A percentile compares a stretch with the other conserved stretches of the same genome.
phyloP scores from a whole-genome alignment of 139 green algal species.

The Edaphochlamys debaryana region DNA sequence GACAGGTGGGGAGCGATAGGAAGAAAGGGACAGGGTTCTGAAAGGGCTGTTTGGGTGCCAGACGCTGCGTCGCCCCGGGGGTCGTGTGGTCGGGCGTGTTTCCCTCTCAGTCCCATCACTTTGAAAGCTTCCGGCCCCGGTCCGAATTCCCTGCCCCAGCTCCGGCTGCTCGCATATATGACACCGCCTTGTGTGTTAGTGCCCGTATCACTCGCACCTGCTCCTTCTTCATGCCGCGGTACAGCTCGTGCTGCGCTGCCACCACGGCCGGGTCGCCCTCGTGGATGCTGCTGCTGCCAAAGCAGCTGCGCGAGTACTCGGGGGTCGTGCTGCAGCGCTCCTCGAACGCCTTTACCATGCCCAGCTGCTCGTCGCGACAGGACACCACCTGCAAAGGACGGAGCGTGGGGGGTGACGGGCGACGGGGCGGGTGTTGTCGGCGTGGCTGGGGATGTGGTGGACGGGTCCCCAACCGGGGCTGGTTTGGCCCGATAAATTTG shows the following conservation, averaged over 20 bases:
- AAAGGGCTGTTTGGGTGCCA: background rate
- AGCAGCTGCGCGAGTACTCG: background rate
- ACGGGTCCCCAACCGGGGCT: background rate
- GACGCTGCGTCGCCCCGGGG: background rate
- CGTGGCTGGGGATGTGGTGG: background rate
- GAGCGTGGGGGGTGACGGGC: background rate
- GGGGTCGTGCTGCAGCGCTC: background rate
- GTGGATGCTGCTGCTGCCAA: background rate
- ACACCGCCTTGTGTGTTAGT: too few relatives aligned
- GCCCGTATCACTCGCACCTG: slow-evolving; percentile 10
- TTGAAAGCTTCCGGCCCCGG: background rate
- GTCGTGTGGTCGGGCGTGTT: too few relatives aligned
- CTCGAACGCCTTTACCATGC: background rate
- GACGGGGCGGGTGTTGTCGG: background rate
- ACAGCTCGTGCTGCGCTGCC: background rate
- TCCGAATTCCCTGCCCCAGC: too few relatives aligned
- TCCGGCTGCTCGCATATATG: too few relatives aligned
- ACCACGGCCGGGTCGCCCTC: too few relatives aligned
- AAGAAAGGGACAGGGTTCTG: too few relatives aligned
- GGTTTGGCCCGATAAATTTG: too few relatives aligned
- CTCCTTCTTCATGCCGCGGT: slow-evolving; percentile 34
- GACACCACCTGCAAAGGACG: background rate
- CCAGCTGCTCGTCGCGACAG: slow-evolving; percentile 37
- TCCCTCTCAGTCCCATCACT: background rate
- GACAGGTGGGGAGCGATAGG: background rate